These are phyloP conservation scores for Monosporascus sp. DNA, from an alignment of 2,329 filamentous ascomycete genomes.

Conservation along the genomic window DNA sequence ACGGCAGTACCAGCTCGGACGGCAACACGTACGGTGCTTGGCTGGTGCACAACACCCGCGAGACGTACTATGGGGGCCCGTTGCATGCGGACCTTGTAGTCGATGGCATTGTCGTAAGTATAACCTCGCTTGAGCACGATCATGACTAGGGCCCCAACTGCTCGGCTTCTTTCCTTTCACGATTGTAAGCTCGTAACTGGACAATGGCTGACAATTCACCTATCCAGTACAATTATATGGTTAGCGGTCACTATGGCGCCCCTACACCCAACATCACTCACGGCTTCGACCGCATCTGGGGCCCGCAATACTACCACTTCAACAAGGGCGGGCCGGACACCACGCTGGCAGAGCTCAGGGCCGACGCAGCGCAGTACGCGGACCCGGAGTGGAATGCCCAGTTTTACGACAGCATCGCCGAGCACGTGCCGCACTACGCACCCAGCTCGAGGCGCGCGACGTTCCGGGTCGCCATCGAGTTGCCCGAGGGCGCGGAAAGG, in stretches of 20 bases:
- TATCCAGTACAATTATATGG: slow-evolving; percentile 26
- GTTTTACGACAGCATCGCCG: slow-evolving; percentile 59
- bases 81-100: slow-evolving; percentile 58
- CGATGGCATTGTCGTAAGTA: slow-evolving; percentile 54
- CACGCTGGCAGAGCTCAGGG: slow-evolving; percentile 41
- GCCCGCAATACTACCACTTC: slow-evolving; percentile 59
- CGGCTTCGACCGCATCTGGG: slow-evolving; percentile 60
- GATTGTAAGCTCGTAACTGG: not conserved
- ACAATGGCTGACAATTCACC: not conserved
- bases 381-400: slow-evolving; percentile 49
- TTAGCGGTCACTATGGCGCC: slow-evolving; percentile 57
- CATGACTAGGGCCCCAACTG: no score
- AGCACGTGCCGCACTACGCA: slow-evolving; percentile 52
- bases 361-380: slow-evolving; percentile 48
- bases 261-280: slow-evolving; percentile 53
- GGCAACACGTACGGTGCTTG: slow-evolving; percentile 53
- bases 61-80: slow-evolving; percentile 58
- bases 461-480: slow-evolving; percentile 43
- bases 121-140: not conserved
- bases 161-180: no score
- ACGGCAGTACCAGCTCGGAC: slow-evolving; percentile 44
- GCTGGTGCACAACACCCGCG: slow-evolving; percentile 59
- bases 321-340: slow-evolving; percentile 46
- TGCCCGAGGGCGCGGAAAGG: slow-evolving; percentile 45
- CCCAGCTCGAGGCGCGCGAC: slow-evolving; percentile 45